Evolutionary conservation across 805 yeast species (phyloP), one percentile per base, ranked within the genome.

Genomic region (Candida chauliodis): DNA sequence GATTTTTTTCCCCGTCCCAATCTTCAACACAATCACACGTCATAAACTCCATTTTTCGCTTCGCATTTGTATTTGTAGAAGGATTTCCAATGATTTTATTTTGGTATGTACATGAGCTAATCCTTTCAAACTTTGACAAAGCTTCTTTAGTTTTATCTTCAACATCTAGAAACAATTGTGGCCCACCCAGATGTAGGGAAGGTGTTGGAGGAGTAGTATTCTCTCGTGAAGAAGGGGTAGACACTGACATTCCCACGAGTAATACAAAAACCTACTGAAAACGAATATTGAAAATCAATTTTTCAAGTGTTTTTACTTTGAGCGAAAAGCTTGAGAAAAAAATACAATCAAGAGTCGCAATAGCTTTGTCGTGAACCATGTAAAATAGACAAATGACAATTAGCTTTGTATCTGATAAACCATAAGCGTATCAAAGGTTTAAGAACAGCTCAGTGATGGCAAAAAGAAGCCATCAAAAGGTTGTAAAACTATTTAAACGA

Each of bases 21-120:
- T 69, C 71, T 56, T 73, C 85, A 30, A 42, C 50, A 68, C 99
- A 91, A 55, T 89, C 97, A 69, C 99, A 91, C 11, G 90, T 78
- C 93, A 91, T 89, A 46, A 74, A 73, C 48, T 87, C 95, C 45
- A 80, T 81, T 16, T 34, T 28, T n/a, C 36, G 31, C 14, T 25
- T 24, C 3, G 39, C 34, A 53, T 84, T 86, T 36, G 83, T 86
- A 2, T 89, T 73, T 25, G 73, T 66, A 9, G 86, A 62, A 3
- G 32, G 34, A 15, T 27, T 25, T 8, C 95, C 95, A 11, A 84
- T 62, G 30, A 58, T 50, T 52, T 79, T 81, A 37, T 67, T 67
- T 15, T 76, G 67, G 57, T 89, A 91, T 5, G 75, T 67, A 52
- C 90, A 83, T 37, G 73, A 73, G 20, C 61, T 60, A 33, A 91